These are phyloP conservation scores for Zasmidium angulare DNA, from an alignment of 2,329 filamentous ascomycete species.

Conservation along the genomic window DNA sequence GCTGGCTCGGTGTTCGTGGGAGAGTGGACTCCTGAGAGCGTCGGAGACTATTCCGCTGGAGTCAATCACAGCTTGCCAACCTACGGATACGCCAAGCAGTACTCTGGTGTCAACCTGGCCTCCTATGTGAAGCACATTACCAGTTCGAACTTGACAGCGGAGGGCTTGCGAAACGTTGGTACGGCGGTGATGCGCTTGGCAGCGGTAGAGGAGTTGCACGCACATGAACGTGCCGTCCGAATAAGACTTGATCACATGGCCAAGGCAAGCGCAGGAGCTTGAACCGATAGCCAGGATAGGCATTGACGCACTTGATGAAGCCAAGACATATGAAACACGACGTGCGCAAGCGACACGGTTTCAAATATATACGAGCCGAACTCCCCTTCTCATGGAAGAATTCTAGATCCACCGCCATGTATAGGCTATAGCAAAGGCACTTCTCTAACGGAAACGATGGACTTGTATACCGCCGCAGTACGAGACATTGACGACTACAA, in stretches of 20 bases:
- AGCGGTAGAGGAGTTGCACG: conserved; percentile 90
- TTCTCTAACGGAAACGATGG: not conserved
- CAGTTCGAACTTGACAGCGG: conserved; percentile 80
- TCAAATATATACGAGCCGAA: not conserved
- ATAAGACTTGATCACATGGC: conserved; percentile 53
- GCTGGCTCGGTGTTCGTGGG: conserved; percentile 96
- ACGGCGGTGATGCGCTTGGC: conserved; percentile 91
- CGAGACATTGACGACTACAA: not conserved
- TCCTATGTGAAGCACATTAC: conserved; percentile 99
- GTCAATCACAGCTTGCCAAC: conserved; percentile 97
- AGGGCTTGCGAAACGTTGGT: conserved; percentile 83
- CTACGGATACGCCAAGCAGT: conserved; percentile 97
- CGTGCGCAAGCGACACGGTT: not conserved
- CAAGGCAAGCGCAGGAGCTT: not conserved
- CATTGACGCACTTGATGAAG: not conserved
- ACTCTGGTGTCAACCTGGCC: conserved; percentile 92
- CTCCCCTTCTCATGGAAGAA: not conserved
- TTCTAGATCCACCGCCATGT: not conserved
- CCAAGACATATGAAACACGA: not conserved
- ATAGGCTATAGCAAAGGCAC: not conserved
- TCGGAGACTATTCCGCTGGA: conserved; percentile 95
- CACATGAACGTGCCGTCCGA: conserved; percentile 75
- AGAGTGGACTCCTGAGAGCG: conserved; percentile 94
- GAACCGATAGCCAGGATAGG: not conserved
- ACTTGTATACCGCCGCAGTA: not conserved